These are phyloP conservation scores for Cadophora sp. DNA, from an alignment of 2,329 filamentous ascomycete genomes.

Conservation along the genomic window DNA sequence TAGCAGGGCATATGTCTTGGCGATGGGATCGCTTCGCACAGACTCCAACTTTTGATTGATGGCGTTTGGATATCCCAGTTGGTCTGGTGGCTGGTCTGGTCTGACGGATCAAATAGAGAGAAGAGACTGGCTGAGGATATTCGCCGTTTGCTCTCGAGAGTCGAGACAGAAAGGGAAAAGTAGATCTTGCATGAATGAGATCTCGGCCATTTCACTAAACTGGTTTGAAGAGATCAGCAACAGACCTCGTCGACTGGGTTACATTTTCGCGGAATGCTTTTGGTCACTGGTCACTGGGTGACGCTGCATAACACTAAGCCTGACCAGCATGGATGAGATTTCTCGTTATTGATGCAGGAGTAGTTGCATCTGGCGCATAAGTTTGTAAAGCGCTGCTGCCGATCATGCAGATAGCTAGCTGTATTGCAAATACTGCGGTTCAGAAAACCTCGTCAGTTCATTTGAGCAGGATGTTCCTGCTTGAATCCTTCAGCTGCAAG, in stretches of 20 bases:
- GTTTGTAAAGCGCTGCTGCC: neutral
- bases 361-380: neutral
- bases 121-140: neutral
- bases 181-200: neutral
- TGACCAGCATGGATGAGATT: neutral
- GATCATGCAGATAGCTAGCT: neutral
- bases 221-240: neutral
- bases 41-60: neutral
- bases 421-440: neutral
- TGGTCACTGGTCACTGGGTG: neutral
- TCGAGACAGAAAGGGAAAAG: neutral
- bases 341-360: constrained; percentile 9
- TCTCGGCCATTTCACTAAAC: neutral
- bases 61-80: neutral
- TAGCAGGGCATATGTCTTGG: constrained; percentile 4
- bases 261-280: neutral
- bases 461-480: neutral
- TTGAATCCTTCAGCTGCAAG: neutral
- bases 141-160: neutral
- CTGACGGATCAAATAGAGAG: neutral
- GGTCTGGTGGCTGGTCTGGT: neutral
- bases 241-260: neutral
- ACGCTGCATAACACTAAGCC: neutral
- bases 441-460: neutral
- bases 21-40: constrained; percentile 15